A percentile compares a stretch with the other conserved stretches of the same genome.
Conservation (phyloP, 345 rosid genomes). For the Corchorus olitorius region DNA sequence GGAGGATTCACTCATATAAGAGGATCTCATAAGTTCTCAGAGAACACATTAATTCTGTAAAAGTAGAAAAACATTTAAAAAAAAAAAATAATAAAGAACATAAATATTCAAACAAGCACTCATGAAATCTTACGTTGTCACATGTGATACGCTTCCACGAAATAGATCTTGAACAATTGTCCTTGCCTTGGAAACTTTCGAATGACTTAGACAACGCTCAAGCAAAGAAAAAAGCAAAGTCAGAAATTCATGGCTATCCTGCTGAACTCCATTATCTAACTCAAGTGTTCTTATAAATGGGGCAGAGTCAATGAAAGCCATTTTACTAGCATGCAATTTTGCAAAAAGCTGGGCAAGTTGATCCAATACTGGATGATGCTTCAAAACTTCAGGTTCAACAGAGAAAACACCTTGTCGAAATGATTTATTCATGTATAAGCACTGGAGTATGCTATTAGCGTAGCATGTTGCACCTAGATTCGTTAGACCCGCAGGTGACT, state of each 20-base stretch:
- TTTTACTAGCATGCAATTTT: slow-evolving; percentile 76
- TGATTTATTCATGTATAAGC: slow-evolving; percentile 80
- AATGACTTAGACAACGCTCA: slow-evolving; percentile 78
- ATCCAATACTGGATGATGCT: slow-evolving; percentile 78
- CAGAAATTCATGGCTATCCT: slow-evolving; percentile 96
- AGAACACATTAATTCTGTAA: not conserved
- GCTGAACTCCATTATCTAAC: slow-evolving; percentile 93
- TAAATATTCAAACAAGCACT: slow-evolving; percentile 2
- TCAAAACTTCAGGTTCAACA: slow-evolving; percentile 72
- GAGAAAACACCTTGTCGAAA: slow-evolving; percentile 84
- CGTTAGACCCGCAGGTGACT: slow-evolving; percentile 88
- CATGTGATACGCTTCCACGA: slow-evolving; percentile 96
- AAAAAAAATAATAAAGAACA: not conserved
- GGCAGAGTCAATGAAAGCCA: slow-evolving; percentile 87
- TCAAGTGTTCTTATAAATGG: slow-evolving; percentile 90
- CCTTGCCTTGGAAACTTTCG: slow-evolving; percentile 60
- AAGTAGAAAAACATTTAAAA: not conserved
- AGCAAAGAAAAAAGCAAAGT: slow-evolving; percentile 92
- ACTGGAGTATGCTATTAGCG: slow-evolving; percentile 96
- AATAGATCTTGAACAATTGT: slow-evolving; percentile 93
- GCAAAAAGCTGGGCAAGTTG: slow-evolving; percentile 89
- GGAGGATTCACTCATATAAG: not conserved
- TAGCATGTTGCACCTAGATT: slow-evolving; percentile 97
- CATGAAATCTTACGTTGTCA: slow-evolving; percentile 75
- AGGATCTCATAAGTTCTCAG: not conserved